A percentile compares a stretch with the other conserved stretches of the same genome.
phyloP scores from a whole-genome alignment of 2,329 filamentous ascomycete genomes.

The Microsporum ferrugineum region DNA sequence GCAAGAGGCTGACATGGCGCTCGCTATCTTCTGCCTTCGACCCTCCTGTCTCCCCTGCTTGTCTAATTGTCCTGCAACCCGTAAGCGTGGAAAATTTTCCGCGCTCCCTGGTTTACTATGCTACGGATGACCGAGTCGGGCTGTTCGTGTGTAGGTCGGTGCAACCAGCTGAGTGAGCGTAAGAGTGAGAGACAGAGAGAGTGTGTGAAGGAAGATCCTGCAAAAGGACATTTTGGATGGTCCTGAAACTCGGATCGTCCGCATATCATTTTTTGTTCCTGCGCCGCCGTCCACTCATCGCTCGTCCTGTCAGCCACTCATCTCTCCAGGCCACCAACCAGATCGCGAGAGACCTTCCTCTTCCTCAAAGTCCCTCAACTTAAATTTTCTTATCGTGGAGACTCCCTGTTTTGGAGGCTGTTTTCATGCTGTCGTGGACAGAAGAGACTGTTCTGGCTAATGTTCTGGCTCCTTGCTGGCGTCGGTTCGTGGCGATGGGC shows the following conservation, averaged over 20 bases:
- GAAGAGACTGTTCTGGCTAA: not conserved
- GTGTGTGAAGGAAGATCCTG: not conserved
- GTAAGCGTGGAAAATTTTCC: not conserved
- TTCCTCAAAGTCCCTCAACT: not conserved
- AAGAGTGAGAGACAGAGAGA: not conserved
- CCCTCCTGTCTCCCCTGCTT: not conserved
- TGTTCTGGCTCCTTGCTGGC: not conserved
- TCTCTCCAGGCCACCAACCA: not conserved
- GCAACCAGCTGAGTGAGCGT: not conserved
- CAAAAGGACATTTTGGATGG: not conserved
- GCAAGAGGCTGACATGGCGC: not conserved
- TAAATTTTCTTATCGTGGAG: not conserved
- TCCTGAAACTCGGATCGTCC: not conserved
- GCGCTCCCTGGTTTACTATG: not conserved
- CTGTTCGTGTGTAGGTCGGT: not conserved
- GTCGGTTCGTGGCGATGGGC: not conserved
- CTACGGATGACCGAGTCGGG: not conserved
- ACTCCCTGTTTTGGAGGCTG: not conserved
- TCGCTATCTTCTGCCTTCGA: not conserved
- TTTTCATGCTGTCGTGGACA: not conserved
- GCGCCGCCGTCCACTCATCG: not conserved
- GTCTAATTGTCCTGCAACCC: not conserved
- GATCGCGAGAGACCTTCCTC: not conserved
- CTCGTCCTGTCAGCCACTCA: not conserved
- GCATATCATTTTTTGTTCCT: not conserved